A percentile compares a stretch with the other conserved stretches of the same genome.
Evolutionary conservation across 1,284 basidiomycete genomes (phyloP).

Genomic region (Tremellales sp.): DNA sequence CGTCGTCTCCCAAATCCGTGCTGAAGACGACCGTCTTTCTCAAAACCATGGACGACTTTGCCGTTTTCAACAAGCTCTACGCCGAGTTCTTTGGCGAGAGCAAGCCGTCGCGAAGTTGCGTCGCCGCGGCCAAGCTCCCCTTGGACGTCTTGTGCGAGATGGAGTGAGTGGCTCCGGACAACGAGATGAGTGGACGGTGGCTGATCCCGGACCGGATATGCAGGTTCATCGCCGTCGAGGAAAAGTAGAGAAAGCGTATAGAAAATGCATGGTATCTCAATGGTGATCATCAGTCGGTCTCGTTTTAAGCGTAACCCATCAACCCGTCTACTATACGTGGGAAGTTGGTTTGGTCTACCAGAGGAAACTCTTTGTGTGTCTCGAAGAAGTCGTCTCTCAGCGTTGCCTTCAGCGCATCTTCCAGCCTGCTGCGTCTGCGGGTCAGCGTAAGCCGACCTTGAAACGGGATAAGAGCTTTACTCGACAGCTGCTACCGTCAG

Average conservation of each 20-base stretch:
- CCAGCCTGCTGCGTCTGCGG: constrained; percentile 6
- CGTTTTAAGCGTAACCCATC: constrained; percentile 21
- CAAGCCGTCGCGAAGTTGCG: constrained; percentile 87
- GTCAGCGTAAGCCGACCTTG: not conserved
- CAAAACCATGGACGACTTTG: constrained; percentile 89
- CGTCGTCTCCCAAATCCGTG: constrained; percentile 69
- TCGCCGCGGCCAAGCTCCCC: constrained; percentile 74
- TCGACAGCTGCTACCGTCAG: constrained; percentile 56
- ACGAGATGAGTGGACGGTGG: too few species aligned
- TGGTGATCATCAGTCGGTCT: not conserved
- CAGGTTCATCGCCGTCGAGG: constrained; percentile 40
- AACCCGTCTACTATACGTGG: constrained; percentile 26
- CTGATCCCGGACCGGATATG: too few species aligned
- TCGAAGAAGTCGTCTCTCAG: constrained; percentile 1
- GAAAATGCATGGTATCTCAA: not conserved
- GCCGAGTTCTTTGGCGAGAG: constrained; percentile 77
- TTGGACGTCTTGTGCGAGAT: constrained; percentile 84
- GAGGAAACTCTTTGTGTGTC: constrained; percentile 5
- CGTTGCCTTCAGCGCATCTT: constrained; percentile 8
- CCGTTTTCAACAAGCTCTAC: constrained; percentile 69
- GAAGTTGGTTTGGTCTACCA: constrained; percentile 13
- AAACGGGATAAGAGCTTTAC: constrained; percentile 28
- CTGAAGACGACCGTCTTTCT: constrained; percentile 90
- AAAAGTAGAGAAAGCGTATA: constrained; percentile 15
- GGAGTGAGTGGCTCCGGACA: constrained; percentile 67